Evolutionary conservation across 495 filamentous ascomycete genomes (phyloP), one percentile per base, ranked within the genome.

Genomic region (Penicillium canariense): DNA sequence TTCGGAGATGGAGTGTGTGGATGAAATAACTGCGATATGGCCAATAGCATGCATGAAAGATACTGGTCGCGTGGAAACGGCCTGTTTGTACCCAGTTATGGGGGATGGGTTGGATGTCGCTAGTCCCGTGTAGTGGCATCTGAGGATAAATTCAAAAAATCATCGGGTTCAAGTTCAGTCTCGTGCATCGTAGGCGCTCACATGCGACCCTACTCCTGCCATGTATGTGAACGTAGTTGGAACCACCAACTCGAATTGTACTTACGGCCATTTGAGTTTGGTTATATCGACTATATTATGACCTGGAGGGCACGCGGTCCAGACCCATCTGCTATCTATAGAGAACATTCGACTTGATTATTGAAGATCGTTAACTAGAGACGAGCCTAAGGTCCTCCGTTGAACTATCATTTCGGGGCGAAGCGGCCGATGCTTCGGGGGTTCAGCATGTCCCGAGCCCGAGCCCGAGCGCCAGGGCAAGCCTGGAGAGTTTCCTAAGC

Each of bases 1-100:
- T 66, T 61, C 55, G 56, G 70, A 59, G 59, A 64, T 66, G 71
- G 72, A 68, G 67, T 75, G 72, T 76, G 68, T 56, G 68, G 68
- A 73, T 74, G 71, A 74, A 35, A 76, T 72, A 67, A 75, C 69
- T 74, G 64, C 70, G 70, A 74, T 67, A 75, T 71, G 73, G 73
- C 73, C 70, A 48, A 75, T 70, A 70, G 71, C 68, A 74, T 76
- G 72, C 70, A 75, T 66, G 66, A 69, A 72, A 71, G 71, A 75
- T 60, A 68, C 58, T 61, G 70, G 68, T 64, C 68, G 68, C 66
- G 64, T 64, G 60, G 67, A 66, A 58, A 68, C 56, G 65, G 69
- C 69, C 69, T 72, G 63, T 70, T 67, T 74, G 60, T 69, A 68
- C 67, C 67, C 71, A 59, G 52, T 53, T 51, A 53, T 68, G 70